Conservation (phyloP, 306 rosid genomes). For the Prunus salicina region DNA sequence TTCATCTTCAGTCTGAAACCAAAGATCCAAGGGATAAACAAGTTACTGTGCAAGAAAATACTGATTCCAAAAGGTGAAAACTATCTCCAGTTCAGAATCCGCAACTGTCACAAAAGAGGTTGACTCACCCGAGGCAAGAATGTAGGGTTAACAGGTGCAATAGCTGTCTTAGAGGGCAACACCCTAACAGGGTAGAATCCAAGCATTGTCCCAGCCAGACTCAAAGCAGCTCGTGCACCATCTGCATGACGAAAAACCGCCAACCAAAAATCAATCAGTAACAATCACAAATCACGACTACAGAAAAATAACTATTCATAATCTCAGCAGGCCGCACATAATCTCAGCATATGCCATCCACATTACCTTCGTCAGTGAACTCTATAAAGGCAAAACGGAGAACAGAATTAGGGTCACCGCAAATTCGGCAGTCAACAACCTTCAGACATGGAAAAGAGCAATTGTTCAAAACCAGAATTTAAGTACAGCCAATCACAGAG, state of each 20-base stretch:
- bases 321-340: too few relatives aligned
- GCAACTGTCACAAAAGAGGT: constrained; percentile 5
- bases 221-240: constrained; percentile 44
- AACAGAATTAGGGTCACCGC: constrained; percentile 46
- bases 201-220: constrained; percentile 45
- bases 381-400: constrained; percentile 49
- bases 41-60: background rate
- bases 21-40: background rate
- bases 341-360: background rate
- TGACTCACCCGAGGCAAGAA: constrained; percentile 44
- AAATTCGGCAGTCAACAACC: constrained; percentile 50
- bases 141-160: constrained; percentile 48
- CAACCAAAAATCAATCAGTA: background rate
- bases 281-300: constrained; percentile 1
- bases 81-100: background rate
- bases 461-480: background rate
- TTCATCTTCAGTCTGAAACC: constrained; percentile 36
- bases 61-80: background rate
- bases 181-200: constrained; percentile 53
- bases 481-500: background rate
- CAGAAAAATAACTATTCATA: background rate
- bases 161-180: constrained; percentile 46
- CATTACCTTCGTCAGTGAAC: constrained; percentile 43
- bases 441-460: constrained; percentile 1
- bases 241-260: constrained; percentile 21